A percentile compares a stretch with the other conserved stretches of the same genome.
These are phyloP conservation scores for Aspergillus sp. DNA, from an alignment of 2,329 filamentous ascomycete species.

Conservation along the genomic window DNA sequence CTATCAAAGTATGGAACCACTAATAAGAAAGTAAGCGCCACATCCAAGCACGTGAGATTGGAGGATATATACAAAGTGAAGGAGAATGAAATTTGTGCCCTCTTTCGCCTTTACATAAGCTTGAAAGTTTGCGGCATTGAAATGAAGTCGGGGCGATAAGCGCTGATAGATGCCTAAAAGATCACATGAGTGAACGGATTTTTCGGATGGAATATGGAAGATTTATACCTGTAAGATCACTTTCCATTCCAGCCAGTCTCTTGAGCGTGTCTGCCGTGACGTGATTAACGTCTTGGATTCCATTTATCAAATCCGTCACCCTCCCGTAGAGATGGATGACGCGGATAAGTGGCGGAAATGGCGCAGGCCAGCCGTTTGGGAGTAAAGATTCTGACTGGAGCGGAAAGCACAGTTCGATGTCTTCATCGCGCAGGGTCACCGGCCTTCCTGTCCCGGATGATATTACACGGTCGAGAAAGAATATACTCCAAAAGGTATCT, in stretches of 20 bases:
- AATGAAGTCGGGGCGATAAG: conserved; percentile 72
- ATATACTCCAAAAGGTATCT: conserved; percentile 88
- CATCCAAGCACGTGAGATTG: neutral
- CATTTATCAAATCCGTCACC: conserved; percentile 81
- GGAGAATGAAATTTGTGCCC: conserved; percentile 80
- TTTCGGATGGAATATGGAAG: neutral
- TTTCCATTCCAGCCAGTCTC: conserved; percentile 74
- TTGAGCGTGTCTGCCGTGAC: conserved; percentile 73
- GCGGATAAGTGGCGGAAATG: conserved; percentile 76
- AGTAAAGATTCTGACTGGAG: conserved; percentile 53
- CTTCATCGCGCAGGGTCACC: conserved; percentile 78
- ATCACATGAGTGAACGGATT: no score
- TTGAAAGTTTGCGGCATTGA: conserved; percentile 83
- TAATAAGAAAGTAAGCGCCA: conserved; percentile 19
- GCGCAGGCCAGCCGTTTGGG: conserved; percentile 68
- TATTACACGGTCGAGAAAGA: conserved; percentile 82
- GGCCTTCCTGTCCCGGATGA: conserved; percentile 83
- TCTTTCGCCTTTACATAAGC: conserved; percentile 77
- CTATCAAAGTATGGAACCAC: conserved; percentile 86
- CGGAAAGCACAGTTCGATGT: conserved; percentile 76
- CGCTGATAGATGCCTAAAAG: conserved; percentile 63
- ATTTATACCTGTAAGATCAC: conserved; percentile 64
- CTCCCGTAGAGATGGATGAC: conserved; percentile 85
- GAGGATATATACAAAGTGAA: conserved; percentile 61
- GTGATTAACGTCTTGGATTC: conserved; percentile 70